phyloP scores from a whole-genome alignment of 345 rosid genomes.

The Zanthoxylum bungeanum region DNA sequence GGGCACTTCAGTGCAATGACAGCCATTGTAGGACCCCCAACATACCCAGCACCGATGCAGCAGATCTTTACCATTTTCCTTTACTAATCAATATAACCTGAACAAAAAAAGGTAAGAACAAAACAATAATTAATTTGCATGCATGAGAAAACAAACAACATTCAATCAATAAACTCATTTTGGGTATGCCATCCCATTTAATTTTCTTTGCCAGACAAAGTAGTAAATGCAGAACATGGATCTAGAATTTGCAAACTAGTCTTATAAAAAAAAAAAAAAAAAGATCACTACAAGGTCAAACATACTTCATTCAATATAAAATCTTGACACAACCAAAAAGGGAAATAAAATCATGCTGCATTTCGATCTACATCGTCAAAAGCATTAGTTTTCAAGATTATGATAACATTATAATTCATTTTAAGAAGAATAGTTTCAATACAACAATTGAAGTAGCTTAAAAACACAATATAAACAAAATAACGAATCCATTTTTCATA shows the following conservation, averaged over 20 bases:
- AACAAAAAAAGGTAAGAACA: not conserved
- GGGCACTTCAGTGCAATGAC: slow-evolving; percentile 94
- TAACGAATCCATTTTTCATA: not conserved
- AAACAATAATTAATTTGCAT: not conserved
- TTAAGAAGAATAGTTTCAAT: not conserved
- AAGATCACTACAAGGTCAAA: not conserved
- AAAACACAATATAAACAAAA: not conserved
- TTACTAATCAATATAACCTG: slow-evolving; percentile 17
- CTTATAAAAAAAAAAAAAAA: not conserved
- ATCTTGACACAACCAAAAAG: not conserved
- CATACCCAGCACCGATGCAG: slow-evolving; percentile 97
- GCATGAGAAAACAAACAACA: not conserved
- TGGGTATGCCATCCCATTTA: not conserved
- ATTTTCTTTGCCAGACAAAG: not conserved
- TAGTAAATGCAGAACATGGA: not conserved
- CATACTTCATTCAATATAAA: not conserved
- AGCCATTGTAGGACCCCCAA: slow-evolving; percentile 97
- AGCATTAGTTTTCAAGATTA: not conserved
- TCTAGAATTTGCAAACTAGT: not conserved
- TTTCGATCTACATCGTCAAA: no score
- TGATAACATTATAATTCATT: not conserved
- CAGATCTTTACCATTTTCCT: slow-evolving; percentile 91
- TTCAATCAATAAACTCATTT: not conserved
- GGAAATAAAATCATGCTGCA: not conserved
- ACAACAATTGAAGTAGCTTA: not conserved